phyloP scores from a whole-genome alignment of 345 rosid genomes.

The Syzygium grande region DNA sequence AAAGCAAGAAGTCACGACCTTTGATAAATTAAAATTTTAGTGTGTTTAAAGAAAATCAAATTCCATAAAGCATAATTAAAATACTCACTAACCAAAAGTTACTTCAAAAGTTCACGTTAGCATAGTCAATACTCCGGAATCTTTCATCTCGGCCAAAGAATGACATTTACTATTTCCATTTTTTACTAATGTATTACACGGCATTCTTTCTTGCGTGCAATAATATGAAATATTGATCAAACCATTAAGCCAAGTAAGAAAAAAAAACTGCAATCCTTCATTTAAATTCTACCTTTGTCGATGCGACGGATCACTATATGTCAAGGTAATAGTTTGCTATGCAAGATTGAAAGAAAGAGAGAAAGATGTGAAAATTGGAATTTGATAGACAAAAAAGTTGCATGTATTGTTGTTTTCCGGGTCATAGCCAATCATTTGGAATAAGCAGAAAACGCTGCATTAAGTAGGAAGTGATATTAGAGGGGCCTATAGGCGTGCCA shows the following conservation, averaged over 20 bases:
- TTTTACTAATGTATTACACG: not conserved
- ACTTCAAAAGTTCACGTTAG: not conserved
- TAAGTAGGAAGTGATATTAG: not conserved
- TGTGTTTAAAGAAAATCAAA: not conserved
- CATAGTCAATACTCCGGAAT: not conserved
- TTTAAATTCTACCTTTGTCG: not conserved
- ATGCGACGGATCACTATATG: rapidly evolving
- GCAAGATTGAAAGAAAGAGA: not conserved
- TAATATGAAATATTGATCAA: not conserved
- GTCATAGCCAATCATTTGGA: slow-evolving; percentile 2
- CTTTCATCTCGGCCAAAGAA: not conserved
- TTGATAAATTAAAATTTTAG: not conserved
- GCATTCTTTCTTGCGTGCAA: rapidly evolving
- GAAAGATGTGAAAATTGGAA: not conserved
- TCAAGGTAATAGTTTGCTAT: not conserved
- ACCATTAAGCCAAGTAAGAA: not conserved
- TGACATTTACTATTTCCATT: not conserved
- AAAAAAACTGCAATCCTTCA: not conserved
- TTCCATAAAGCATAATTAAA: not conserved
- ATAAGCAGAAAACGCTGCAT: not conserved
- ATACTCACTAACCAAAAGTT: not conserved
- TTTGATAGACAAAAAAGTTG: not conserved
- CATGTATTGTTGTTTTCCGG: not conserved
- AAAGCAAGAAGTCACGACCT: not conserved
- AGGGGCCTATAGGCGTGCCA: slow-evolving; percentile 1